Conservation (phyloP, 306 rosid genomes). For the Casuarina glauca region DNA sequence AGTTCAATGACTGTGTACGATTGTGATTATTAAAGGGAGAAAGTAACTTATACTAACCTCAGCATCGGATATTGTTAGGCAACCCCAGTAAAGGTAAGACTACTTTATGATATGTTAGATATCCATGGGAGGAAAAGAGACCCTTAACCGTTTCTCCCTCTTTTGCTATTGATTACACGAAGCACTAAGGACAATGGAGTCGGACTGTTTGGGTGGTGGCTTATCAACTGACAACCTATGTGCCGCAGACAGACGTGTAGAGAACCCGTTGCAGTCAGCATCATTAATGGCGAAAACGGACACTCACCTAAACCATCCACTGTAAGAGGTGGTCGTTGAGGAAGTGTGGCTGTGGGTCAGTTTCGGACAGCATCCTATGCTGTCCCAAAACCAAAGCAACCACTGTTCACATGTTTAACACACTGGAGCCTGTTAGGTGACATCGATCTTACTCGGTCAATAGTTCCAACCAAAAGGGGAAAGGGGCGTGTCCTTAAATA, state of each 20-base stretch:
- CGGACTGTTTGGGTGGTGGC: constrained; percentile 4
- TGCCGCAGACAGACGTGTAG: constrained; percentile 1
- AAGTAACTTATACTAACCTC: no score
- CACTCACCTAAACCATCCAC: constrained; percentile 27
- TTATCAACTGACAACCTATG: constrained; percentile 33
- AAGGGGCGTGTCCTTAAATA: no score
- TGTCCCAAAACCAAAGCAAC: background rate
- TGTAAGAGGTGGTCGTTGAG: constrained; percentile 20
- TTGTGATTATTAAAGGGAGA: no score
- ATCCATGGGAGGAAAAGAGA: no score
- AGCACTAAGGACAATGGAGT: background rate
- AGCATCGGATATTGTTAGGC: no score
- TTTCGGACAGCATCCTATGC: constrained; percentile 26
- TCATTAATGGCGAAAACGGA: constrained; percentile 37
- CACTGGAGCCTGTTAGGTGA: no score
- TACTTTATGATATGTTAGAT: no score
- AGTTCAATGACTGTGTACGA: no score
- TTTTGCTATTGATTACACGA: constrained; percentile 22
- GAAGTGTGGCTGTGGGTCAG: constrained; percentile 23
- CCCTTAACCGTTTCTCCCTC: background rate
- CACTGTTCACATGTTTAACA: background rate
- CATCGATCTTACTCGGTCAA: background rate
- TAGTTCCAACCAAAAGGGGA: no score
- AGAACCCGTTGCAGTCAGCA: constrained; percentile 24
- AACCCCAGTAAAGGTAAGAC: no score